These are phyloP conservation scores for Lactarius vividus DNA, from an alignment of 768 basidiomycete species.

Conservation along the genomic window DNA sequence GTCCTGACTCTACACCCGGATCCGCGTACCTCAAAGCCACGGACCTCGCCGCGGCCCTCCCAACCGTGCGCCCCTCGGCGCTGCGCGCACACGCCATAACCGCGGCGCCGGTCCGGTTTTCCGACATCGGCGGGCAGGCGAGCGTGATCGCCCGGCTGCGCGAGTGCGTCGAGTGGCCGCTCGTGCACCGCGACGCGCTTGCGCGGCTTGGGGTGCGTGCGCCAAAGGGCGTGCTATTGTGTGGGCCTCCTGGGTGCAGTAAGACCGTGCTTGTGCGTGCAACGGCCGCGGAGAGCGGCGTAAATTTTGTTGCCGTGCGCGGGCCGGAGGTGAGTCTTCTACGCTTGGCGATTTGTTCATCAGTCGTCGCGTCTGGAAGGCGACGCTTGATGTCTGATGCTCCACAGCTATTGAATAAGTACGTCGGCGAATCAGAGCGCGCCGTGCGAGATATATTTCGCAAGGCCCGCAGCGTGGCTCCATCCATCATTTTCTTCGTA, in stretches of 20 bases:
- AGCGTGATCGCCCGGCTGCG: constrained; percentile 78
- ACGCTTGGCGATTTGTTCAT: background rate
- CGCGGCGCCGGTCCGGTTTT: constrained; percentile 74
- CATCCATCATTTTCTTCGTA: constrained; percentile 96
- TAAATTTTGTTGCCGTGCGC: constrained; percentile 96
- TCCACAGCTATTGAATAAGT: constrained; percentile 86
- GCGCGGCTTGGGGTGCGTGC: constrained; percentile 82
- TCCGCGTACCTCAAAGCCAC: constrained; percentile 43
- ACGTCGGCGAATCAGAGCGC: constrained; percentile 94
- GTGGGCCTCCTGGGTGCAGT: constrained; percentile 96
- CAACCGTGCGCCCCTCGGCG: constrained; percentile 84
- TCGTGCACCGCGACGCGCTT: constrained; percentile 84
- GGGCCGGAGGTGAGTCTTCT: constrained; percentile 76
- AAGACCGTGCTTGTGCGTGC: constrained; percentile 93
- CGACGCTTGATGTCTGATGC: background rate
- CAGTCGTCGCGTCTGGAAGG: too few species aligned
- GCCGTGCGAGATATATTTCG: constrained; percentile 94
- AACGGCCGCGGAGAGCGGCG: constrained; percentile 87
- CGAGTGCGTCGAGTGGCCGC: constrained; percentile 95
- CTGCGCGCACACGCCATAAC: constrained; percentile 93
- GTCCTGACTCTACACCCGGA: constrained; percentile 23
- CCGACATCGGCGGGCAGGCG: constrained; percentile 88
- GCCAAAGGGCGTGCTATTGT: constrained; percentile 86
- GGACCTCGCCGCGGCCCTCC: constrained; percentile 72
- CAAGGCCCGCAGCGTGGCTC: constrained; percentile 91